Percentiles rank a stretch among this genome's conserved stretches.
phyloP scores from a whole-genome alignment of 768 basidiomycete genomes.

The Steccherinum ochraceum region DNA sequence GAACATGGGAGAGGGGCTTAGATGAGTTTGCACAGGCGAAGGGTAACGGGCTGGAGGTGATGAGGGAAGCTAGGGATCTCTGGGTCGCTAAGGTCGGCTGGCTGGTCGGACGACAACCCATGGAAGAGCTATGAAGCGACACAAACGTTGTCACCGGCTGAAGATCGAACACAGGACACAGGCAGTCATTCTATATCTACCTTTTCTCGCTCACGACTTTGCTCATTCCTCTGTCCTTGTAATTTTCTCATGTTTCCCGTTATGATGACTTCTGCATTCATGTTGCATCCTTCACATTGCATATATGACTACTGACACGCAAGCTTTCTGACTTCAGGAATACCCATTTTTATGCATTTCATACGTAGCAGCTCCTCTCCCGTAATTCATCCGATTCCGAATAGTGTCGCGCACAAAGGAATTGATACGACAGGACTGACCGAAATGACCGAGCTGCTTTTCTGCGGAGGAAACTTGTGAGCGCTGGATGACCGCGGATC shows the following conservation, averaged over 20 bases:
- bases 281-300: background rate
- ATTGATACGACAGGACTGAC: too few species aligned
- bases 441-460: too few species aligned
- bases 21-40: constrained; percentile 60
- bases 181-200: background rate
- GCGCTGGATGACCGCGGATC: too few species aligned
- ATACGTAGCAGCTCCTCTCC: background rate
- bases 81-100: constrained; percentile 78
- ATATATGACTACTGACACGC: background rate
- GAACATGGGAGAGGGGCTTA: constrained; percentile 61
- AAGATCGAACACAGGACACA: too few species aligned
- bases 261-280: background rate
- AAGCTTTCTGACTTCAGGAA: background rate
- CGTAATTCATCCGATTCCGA: too few species aligned
- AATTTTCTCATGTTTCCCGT: background rate
- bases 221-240: background rate
- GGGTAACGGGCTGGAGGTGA: constrained; percentile 32
- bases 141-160: background rate
- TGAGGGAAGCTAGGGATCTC: constrained; percentile 47
- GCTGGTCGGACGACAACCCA: constrained; percentile 50
- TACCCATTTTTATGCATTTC: background rate
- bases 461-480: too few species aligned
- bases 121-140: constrained; percentile 32
- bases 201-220: background rate
- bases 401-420: too few species aligned